These are phyloP conservation scores for Brettanomyces nanus DNA, from an alignment of 805 yeast species.

Conservation along the genomic window DNA sequence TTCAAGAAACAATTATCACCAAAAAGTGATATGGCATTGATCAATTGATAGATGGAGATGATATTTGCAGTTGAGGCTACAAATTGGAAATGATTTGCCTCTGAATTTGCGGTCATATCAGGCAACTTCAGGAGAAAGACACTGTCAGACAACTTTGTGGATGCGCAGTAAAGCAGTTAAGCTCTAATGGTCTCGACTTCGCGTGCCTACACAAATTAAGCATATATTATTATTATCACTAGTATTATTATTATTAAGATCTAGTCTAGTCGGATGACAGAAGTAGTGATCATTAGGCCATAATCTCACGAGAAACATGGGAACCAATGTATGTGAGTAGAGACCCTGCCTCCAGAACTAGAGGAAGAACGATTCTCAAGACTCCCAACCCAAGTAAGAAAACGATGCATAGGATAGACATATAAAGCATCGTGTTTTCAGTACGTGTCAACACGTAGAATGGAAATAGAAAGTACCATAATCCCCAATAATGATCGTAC, in stretches of 20 bases:
- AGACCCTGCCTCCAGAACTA: not conserved
- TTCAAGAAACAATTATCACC: conserved; percentile 23
- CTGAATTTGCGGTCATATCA: too few species aligned
- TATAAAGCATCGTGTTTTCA: conserved; percentile 2
- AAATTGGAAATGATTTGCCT: conserved; percentile 13
- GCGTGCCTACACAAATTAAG: too few species aligned
- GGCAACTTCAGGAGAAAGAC: too few species aligned
- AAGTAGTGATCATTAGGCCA: too few species aligned
- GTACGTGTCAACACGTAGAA: conserved; percentile 4
- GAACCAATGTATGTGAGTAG: not conserved
- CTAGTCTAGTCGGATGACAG: too few species aligned
- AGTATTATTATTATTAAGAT: too few species aligned
- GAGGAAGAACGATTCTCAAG: conserved; percentile 3
- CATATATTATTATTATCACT: too few species aligned
- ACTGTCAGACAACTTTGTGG: too few species aligned
- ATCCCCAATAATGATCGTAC: conserved; percentile 3
- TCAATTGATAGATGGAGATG: conserved; percentile 17
- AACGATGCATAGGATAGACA: not conserved
- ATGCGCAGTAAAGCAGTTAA: too few species aligned
- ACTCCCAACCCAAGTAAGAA: not conserved
- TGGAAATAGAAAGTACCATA: conserved; percentile 3
- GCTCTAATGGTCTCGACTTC: too few species aligned
- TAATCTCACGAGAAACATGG: not conserved
- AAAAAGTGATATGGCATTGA: conserved; percentile 22
- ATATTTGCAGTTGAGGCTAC: conserved; percentile 22